Evolutionary conservation across 495 filamentous ascomycete species (phyloP), one percentile per base, ranked within the genome.

Genomic region (Talaromyces nanjingensis): DNA sequence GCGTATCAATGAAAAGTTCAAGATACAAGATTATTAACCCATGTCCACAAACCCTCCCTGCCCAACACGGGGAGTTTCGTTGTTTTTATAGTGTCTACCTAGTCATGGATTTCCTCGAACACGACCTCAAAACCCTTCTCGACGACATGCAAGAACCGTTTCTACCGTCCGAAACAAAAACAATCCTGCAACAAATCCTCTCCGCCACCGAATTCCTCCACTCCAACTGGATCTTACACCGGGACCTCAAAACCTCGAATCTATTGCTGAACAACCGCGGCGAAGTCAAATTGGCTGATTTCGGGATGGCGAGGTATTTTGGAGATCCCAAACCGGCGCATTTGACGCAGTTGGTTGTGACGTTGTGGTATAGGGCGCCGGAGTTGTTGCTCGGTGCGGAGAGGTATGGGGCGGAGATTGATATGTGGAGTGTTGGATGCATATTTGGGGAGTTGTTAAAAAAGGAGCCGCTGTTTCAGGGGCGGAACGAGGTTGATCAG

Each of bases 101-200:
- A 58, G 94, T 98, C 63, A 93, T 98, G 85, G 93, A 97, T 74
- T 98, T 98, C 78, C 81, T 97, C 71, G 93, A 97, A 80, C 94
- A 98, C 80, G 94, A 98, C 74, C 89, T 98, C 65, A 96, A 96
- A 78, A 90, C 90, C 63, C 83, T 98, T 63, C 89, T 93, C 65
- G 90, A 96, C 67, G 90, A 93, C 70, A 97, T 97, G 91, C 83
- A 87, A 57, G 91, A 97, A 68, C 92, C 93, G 0, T 98, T 98
- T 76, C 83, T 96, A 57, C 87, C 90, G 14, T 97, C 92, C 34
- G 94, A 98, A 72, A 87, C 89, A 70, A 98, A 98, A 75, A 93
- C 92, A 0, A 83, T 98, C 2, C 82, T 98, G 8, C 79, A 86
- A 0, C 94, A 98, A 70, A 86, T 98, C 47, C 77, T 86, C 14